A percentile compares a stretch with the other conserved stretches of the same genome.
Evolutionary conservation across 2,329 filamentous ascomycete species (phyloP).

Genomic region (Trichoderma endophyticum): DNA sequence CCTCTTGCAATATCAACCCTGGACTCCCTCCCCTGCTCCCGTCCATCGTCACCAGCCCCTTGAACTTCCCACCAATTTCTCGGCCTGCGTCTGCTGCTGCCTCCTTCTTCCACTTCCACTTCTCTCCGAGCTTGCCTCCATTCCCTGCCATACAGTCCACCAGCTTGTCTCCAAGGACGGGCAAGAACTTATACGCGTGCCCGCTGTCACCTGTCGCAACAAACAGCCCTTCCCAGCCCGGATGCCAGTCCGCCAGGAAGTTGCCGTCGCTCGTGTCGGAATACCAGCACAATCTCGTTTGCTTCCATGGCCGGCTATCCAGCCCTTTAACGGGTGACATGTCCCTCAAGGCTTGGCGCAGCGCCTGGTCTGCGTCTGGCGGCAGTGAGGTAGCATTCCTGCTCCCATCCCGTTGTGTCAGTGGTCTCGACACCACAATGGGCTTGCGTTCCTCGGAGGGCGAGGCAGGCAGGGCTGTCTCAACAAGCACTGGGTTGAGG

Average conservation of each 20-base stretch:
- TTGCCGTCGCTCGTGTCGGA: constrained; percentile 69
- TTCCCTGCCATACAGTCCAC: constrained; percentile 51
- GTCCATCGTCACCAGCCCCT: constrained; percentile 48
- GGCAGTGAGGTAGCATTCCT: constrained; percentile 47
- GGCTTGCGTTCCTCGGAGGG: constrained; percentile 27
- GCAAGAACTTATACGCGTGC: constrained; percentile 68
- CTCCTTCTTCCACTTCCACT: constrained; percentile 64
- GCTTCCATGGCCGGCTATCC: constrained; percentile 56
- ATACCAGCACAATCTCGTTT: constrained; percentile 71
- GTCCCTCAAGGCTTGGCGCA: constrained; percentile 58
- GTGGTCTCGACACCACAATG: constrained; percentile 36
- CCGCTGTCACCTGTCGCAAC: constrained; percentile 62
- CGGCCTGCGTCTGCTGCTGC: constrained; percentile 35
- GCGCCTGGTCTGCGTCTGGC: constrained; percentile 56
- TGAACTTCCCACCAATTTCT: constrained; percentile 36
- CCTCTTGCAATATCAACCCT: constrained; percentile 45
- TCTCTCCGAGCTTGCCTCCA: constrained; percentile 50
- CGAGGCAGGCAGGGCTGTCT: constrained; percentile 33
- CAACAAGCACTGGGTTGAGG: constrained; percentile 46
- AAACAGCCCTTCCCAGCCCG: constrained; percentile 56
- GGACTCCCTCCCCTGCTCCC: constrained; percentile 50
- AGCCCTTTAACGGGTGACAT: constrained; percentile 58
- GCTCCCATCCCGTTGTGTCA: constrained; percentile 38
- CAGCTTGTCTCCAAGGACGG: constrained; percentile 61
- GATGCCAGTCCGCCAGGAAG: constrained; percentile 69